Percentiles rank a stretch among this genome's conserved stretches.
phyloP scores from a whole-genome alignment of 1,139 yeast species.

The Pneumocystis jirovecii region DNA sequence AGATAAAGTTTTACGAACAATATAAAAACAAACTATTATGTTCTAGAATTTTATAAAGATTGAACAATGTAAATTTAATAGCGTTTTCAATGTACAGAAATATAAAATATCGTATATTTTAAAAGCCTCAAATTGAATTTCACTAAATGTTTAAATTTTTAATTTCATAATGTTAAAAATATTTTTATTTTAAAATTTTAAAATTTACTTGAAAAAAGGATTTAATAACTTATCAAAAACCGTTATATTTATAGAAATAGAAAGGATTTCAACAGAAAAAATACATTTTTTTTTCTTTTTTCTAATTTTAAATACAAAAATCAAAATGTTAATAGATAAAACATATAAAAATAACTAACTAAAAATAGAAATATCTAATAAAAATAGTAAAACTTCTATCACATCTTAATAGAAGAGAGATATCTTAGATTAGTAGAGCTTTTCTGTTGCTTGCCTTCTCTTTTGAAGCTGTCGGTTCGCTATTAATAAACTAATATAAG shows the following conservation, averaged over 20 bases:
- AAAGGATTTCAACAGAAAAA: not conserved
- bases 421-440: not conserved
- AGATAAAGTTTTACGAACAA: not conserved
- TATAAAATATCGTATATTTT: too few relatives aligned
- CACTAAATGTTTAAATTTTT: too few relatives aligned
- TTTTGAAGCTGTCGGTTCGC: not conserved
- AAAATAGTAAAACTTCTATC: not conserved
- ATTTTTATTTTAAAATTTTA: too few relatives aligned
- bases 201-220: too few relatives aligned
- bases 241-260: not conserved
- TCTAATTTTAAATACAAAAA: not conserved
- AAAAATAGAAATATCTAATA: not conserved
- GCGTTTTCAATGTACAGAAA: not conserved
- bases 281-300: not conserved
- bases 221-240: not conserved
- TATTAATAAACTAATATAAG: not conserved
- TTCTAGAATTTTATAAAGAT: not conserved
- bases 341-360: not conserved
- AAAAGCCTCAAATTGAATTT: too few relatives aligned
- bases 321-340: not conserved
- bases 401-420: not conserved
- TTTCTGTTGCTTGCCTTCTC: not conserved
- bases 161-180: too few relatives aligned
- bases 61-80: not conserved
- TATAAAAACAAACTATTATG: not conserved